phyloP scores from a whole-genome alignment of 148 eudicot species.

The Dysphania ambrosioides region DNA sequence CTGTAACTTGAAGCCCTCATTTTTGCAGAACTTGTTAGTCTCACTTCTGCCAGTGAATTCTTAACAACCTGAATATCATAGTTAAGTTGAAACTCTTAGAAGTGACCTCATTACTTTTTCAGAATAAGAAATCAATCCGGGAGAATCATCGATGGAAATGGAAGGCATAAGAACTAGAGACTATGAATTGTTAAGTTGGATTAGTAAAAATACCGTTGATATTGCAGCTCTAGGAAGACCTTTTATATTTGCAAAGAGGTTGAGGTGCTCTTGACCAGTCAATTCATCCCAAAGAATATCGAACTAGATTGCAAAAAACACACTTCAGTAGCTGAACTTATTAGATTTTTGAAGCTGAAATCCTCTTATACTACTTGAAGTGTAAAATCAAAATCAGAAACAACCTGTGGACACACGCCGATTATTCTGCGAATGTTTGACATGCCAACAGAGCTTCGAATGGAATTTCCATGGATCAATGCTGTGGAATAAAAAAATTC shows the following conservation, averaged over 20 bases:
- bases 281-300: constrained; percentile 84
- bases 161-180: neutral
- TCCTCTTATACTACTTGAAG: neutral
- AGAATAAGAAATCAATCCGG: neutral
- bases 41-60: constrained; percentile 70
- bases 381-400: neutral
- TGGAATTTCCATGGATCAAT: constrained; percentile 70
- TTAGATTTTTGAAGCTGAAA: neutral
- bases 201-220: constrained; percentile 36
- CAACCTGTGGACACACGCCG: constrained; percentile 98
- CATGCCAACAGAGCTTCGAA: constrained; percentile 79
- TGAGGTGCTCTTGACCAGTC: constrained; percentile 79
- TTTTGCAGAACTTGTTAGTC: constrained; percentile 63
- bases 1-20: constrained; percentile 86
- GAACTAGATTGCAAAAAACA: constrained; percentile 35
- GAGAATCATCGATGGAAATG: neutral
- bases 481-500: constrained; percentile 41
- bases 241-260: constrained; percentile 73
- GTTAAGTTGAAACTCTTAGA: neutral
- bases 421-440: constrained; percentile 72
- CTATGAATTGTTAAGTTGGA: neutral
- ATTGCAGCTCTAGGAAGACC: constrained; percentile 57
- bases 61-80: constrained; percentile 45
- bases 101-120: neutral
- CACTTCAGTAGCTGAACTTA: constrained; percentile 4